A percentile compares a stretch with the other conserved stretches of the same genome.
phyloP scores from a whole-genome alignment of 371 early-diverging fungal genomes.

The Aphelidium insulamus region DNA sequence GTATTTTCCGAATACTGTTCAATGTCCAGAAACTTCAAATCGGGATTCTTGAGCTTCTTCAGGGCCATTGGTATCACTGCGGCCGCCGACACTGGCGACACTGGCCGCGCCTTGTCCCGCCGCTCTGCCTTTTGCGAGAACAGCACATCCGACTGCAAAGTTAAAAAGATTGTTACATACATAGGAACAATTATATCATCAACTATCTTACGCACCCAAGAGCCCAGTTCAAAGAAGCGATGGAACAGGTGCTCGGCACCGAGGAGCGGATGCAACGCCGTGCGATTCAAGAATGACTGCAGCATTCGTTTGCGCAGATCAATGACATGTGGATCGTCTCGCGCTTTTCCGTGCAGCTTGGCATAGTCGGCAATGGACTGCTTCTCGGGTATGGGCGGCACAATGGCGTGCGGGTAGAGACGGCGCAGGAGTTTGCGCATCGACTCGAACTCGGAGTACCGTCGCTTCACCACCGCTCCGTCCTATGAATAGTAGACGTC shows the following conservation, averaged over 20 bases:
- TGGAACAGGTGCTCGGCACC: slow-evolving; percentile 66
- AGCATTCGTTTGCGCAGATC: slow-evolving; percentile 72
- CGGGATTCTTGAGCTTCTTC: slow-evolving; percentile 30
- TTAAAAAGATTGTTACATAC: slow-evolving; percentile 2
- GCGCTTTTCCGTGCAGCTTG: slow-evolving; percentile 49
- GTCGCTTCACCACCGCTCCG: slow-evolving; percentile 31
- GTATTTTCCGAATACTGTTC: slow-evolving; percentile 40
- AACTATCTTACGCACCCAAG: slow-evolving; percentile 21
- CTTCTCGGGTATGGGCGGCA: slow-evolving; percentile 91
- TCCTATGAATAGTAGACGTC: no score
- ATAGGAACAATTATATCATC: background rate
- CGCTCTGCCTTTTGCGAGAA: slow-evolving; percentile 30
- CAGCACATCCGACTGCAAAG: slow-evolving; percentile 39
- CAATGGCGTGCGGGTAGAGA: slow-evolving; percentile 53
- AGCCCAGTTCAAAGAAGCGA: slow-evolving; percentile 47
- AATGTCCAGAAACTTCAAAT: slow-evolving; percentile 42
- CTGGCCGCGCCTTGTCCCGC: slow-evolving; percentile 34
- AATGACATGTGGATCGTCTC: slow-evolving; percentile 63
- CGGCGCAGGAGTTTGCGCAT: slow-evolving; percentile 41
- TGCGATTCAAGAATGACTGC: slow-evolving; percentile 59
- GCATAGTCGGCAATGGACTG: slow-evolving; percentile 74
- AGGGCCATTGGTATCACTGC: slow-evolving; percentile 34
- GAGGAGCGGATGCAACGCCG: slow-evolving; percentile 60
- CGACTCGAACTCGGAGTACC: slow-evolving; percentile 89
- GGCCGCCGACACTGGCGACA: slow-evolving; percentile 8